Percentiles rank a stretch among this genome's conserved stretches.
Evolutionary conservation across 164 flowering plant genomes (phyloP).

Genomic region (Magnolia sinica): DNA sequence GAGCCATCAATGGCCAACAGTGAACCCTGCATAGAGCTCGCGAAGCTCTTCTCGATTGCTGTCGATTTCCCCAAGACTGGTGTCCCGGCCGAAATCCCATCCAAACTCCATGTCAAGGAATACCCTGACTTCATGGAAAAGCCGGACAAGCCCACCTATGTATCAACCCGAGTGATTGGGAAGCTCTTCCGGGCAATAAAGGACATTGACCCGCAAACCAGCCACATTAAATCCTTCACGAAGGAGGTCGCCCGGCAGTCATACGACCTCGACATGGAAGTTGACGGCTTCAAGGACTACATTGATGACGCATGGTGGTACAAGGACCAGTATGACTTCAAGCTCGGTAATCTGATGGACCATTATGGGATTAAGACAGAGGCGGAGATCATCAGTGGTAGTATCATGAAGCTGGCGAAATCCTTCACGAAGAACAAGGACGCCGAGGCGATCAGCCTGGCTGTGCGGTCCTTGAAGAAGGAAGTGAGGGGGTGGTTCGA

Average conservation of each 20-base stretch:
- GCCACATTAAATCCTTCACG: conserved; percentile 43
- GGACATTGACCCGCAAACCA: conserved; percentile 29
- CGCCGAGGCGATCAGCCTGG: conserved; percentile 50
- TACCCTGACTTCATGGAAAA: conserved; percentile 95
- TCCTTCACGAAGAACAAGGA: conserved; percentile 53
- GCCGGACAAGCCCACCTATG: conserved; percentile 66
- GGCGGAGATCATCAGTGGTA: conserved; percentile 72
- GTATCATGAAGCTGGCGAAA: conserved; percentile 53
- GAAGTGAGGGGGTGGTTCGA: conserved; percentile 70
- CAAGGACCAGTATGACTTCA: conserved; percentile 62
- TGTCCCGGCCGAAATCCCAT: conserved; percentile 68
- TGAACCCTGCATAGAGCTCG: conserved; percentile 49
- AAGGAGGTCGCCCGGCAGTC: conserved; percentile 43
- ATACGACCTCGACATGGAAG: conserved; percentile 76
- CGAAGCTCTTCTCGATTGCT: conserved; percentile 63
- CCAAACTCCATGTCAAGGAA: conserved; percentile 46
- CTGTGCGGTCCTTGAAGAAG: conserved; percentile 62
- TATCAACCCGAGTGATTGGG: conserved; percentile 37
- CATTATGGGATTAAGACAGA: conserved; percentile 75
- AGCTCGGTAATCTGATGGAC: conserved; percentile 71
- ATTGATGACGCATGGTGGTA: conserved; percentile 56
- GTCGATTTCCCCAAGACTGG: conserved; percentile 92
- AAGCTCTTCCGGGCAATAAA: conserved; percentile 58
- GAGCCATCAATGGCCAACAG: conserved; percentile 49
- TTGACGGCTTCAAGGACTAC: conserved; percentile 62